Evolutionary conservation across 257 asterid genomes (phyloP), one percentile per base, ranked within the genome.

Genomic region (Asclepias syriaca): DNA sequence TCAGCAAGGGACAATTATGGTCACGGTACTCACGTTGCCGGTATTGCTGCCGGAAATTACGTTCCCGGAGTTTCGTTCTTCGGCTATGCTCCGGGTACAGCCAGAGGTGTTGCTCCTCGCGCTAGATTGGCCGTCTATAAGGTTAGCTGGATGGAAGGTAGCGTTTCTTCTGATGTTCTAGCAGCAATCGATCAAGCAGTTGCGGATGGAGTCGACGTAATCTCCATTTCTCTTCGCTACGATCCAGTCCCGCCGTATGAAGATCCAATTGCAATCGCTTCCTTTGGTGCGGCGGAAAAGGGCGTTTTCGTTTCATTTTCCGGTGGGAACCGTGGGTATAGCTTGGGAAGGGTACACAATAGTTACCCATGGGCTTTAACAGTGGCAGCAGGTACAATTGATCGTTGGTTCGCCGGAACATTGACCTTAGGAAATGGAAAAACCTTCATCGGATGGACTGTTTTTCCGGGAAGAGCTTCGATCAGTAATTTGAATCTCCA

Each of bases 141-240:
- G 70, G 92, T 84, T 53, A 48, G 76, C 0, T 87, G 82, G 86
- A 75, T 70, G 9, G 87, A 81, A 76, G 93, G 89, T 10, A 27
- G 79, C 67, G 72, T 43, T 5, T 85, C 83, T 18, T 85, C 92
- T 0, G 95, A 88, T 72, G 83, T 73, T 5, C 78, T 88, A 22
- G 95, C 92, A 0, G 90, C 80, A 32, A 87, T 89, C 54, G 96
- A 89, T 18, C 86, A 82, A 69, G 93, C 89, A 5, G 87, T 89
- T 39, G 86, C 85, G 7, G 90, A 89, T 72, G 82, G 88, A 0
- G 93, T 87, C 0, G 90, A 87, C 50, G 68, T 89, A 14, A 58
- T 87, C 18, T 85, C 96, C 0, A 76, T 89, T 29, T 89, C 89
- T n/a, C 6, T 87, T 56, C 80, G 90, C 22, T 84, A 71, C 68